Conservation (phyloP, 1,284 basidiomycete species). For the Boletus coffeatus region DNA sequence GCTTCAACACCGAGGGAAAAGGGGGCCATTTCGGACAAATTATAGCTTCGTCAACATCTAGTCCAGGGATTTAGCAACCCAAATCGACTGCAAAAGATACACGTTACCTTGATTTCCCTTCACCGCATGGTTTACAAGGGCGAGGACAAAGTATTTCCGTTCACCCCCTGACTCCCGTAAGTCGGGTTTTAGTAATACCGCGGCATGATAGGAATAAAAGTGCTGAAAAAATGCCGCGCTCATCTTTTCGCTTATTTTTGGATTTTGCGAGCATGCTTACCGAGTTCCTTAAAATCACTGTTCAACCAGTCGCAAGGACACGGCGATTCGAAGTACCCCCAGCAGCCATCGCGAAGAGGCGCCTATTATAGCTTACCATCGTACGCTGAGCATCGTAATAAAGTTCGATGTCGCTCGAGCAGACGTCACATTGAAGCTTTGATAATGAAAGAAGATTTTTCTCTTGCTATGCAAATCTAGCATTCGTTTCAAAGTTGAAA, state of each 20-base stretch:
- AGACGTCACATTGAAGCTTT: constrained; percentile 66
- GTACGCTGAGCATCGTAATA: constrained; percentile 77
- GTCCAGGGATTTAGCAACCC: not conserved
- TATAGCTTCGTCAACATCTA: constrained; percentile 58
- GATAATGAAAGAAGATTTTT: constrained; percentile 61
- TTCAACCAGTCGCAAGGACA: constrained; percentile 66
- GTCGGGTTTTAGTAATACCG: constrained; percentile 72
- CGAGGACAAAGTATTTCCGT: constrained; percentile 69
- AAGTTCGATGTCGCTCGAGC: constrained; percentile 62
- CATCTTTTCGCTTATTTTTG: not conserved
- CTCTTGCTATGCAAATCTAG: constrained; percentile 55
- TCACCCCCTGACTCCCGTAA: constrained; percentile 45
- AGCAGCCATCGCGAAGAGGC: constrained; percentile 61
- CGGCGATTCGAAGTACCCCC: constrained; percentile 65
- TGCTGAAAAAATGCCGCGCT: constrained; percentile 48
- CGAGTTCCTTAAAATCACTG: constrained; percentile 80
- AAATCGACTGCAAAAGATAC: not conserved
- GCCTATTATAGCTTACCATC: constrained; percentile 63
- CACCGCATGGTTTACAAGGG: constrained; percentile 60
- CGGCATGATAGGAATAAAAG: constrained; percentile 67
- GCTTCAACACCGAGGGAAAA: constrained; percentile 39
- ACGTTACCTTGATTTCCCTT: constrained; percentile 54
- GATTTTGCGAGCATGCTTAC: constrained; percentile 42
- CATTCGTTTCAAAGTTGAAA: not conserved
- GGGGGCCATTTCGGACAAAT: constrained; percentile 78